phyloP scores from a whole-genome alignment of 2,329 filamentous ascomycete species.

The Dothideomycetes sp. region DNA sequence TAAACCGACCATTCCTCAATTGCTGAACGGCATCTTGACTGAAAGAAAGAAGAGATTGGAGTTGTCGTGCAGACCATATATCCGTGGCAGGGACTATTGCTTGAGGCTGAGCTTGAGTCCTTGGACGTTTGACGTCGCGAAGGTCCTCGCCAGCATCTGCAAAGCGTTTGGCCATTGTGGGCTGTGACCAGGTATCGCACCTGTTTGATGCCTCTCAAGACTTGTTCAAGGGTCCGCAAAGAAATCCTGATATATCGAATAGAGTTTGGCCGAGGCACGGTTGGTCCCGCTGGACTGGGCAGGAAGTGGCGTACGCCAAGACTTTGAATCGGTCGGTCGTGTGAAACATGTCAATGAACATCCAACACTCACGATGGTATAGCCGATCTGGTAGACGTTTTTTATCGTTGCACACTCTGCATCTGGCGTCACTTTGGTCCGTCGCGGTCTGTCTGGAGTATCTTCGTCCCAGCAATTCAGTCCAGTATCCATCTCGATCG shows the following conservation, averaged over 20 bases:
- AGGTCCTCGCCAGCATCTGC: conserved; percentile 2
- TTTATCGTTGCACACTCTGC: no score
- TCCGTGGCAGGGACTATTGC: conserved; percentile 17
- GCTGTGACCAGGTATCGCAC: not conserved
- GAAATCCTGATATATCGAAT: not conserved
- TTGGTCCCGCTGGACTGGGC: not conserved
- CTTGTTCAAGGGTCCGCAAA: not conserved
- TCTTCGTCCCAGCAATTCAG: no score
- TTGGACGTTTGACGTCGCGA: conserved; percentile 3
- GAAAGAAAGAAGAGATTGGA: conserved; percentile 58
- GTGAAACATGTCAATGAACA: no score
- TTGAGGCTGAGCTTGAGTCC: conserved; percentile 1
- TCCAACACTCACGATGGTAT: no score
- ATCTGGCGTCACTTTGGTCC: no score
- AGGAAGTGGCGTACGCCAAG: not conserved
- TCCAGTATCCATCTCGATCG: no score
- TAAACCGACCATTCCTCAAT: conserved; percentile 49
- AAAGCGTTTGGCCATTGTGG: conserved; percentile 6
- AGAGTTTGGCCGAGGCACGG: not conserved
- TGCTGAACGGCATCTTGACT: conserved; percentile 54
- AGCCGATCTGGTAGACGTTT: no score
- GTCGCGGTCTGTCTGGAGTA: no score
- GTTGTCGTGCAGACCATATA: conserved; percentile 52
- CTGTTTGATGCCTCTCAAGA: not conserved
- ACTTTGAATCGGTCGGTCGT: no score